These are phyloP conservation scores for Emergomyces pasteurianus DNA, from an alignment of 2,329 filamentous ascomycete genomes.

Conservation along the genomic window DNA sequence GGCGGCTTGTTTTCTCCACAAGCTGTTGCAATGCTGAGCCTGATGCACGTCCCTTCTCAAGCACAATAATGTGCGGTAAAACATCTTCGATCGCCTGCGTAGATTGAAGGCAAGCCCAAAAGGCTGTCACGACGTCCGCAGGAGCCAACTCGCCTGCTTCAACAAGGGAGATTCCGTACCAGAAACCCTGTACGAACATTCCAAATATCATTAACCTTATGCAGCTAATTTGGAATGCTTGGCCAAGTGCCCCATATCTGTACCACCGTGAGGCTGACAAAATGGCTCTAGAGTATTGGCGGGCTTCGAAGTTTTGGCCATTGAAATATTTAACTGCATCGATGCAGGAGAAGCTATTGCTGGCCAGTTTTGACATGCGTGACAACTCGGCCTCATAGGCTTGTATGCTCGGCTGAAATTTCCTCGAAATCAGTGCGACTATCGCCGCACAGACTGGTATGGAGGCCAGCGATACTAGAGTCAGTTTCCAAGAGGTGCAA, in stretches of 20 bases:
- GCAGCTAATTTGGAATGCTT: constrained; percentile 59
- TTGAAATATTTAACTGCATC: constrained; percentile 82
- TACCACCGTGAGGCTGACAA: constrained; percentile 51
- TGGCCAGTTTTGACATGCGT: constrained; percentile 58
- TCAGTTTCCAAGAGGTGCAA: constrained; percentile 71
- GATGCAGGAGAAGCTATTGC: constrained; percentile 59
- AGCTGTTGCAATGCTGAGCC: constrained; percentile 49
- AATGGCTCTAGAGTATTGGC: constrained; percentile 50
- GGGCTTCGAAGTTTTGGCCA: constrained; percentile 56
- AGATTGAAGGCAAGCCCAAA: constrained; percentile 68
- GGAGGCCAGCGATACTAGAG: constrained; percentile 63
- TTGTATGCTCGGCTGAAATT: constrained; percentile 54
- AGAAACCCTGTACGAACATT: constrained; percentile 83
- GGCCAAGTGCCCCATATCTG: constrained; percentile 54
- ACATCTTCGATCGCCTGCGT: constrained; percentile 64
- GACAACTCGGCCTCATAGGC: constrained; percentile 57
- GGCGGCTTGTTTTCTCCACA: constrained; percentile 18
- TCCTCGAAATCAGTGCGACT: constrained; percentile 48
- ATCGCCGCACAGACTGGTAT: constrained; percentile 55
- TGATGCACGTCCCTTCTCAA: constrained; percentile 70
- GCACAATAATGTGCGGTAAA: constrained; percentile 61
- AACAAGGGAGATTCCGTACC: constrained; percentile 67
- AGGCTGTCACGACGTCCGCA: constrained; percentile 66
- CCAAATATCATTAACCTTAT: constrained; percentile 61
- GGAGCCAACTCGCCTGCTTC: constrained; percentile 45